Base-by-base conservation (phyloP, 2,329 filamentous ascomycete genomes). In the Truncatella angustata region DNA sequence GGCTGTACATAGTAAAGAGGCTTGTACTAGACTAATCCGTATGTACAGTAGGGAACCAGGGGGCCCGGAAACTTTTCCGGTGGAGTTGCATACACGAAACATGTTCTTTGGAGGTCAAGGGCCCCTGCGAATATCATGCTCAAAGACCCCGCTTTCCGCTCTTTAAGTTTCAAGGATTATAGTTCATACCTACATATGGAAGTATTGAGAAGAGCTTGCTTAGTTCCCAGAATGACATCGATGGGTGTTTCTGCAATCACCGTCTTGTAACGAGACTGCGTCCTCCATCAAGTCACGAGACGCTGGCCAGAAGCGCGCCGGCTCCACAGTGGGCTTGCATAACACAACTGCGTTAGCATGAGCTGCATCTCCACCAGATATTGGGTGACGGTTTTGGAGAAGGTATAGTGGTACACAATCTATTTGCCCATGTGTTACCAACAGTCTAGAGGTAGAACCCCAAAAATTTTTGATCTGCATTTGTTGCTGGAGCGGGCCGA, bases 401-500 rank as follows among this genome's bases (percentile, higher is more conserved):
- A n/a, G n/a, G n/a, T n/a, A n/a, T n/a, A n/a, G n/a, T n/a, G n/a
- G n/a, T n/a, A n/a, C n/a, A n/a, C n/a, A n/a, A n/a, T n/a, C n/a
- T n/a, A n/a, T n/a, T n/a, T 32, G 28, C 28, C 7, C 28, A 32
- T 32, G 28, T 32, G 28, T 14, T 32, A 14, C 28, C 14, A 32
- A 9, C 28, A 14, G 7, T 32, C 14, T 14, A 9, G 28, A 32
- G 28, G n/a, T n/a, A n/a, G n/a, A n/a, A n/a, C n/a, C n/a, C n/a
- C n/a, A n/a, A n/a, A n/a, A n/a, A n/a, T n/a, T n/a, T n/a, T n/a
- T n/a, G n/a, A n/a, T n/a, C n/a, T n/a, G n/a, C n/a, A n/a, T n/a
- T n/a, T n/a, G n/a, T n/a, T 61, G 56, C 54, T 56, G 37, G 58
- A 64, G 63, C 57, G 60, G 62, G 54, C 62, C 64, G 61, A 63